A percentile compares a stretch with the other conserved stretches of the same genome.
These are phyloP conservation scores for Gomphus bonarii DNA, from an alignment of 1,284 basidiomycete species.

Conservation along the genomic window DNA sequence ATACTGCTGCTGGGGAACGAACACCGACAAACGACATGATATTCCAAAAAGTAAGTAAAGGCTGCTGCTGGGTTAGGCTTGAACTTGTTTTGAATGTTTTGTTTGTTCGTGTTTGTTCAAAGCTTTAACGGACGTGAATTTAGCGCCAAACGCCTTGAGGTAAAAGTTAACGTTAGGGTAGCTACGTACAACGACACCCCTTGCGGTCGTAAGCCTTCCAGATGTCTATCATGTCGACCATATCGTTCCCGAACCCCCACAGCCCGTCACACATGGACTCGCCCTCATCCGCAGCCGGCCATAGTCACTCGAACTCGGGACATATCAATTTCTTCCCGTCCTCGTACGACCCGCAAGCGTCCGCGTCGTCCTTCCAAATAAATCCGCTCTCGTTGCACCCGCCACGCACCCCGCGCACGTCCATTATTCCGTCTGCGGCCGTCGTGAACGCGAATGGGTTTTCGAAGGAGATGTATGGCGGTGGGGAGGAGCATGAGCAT, in stretches of 20 bases:
- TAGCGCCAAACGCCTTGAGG: background rate
- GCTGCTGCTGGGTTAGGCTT: background rate
- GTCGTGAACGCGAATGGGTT: background rate
- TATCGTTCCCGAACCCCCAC: slow-evolving; percentile 27
- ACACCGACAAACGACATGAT: slow-evolving; percentile 23
- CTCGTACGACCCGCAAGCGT: slow-evolving; percentile 30
- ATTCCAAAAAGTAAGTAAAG: background rate
- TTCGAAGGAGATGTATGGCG: slow-evolving; percentile 24
- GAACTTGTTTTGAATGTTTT: background rate
- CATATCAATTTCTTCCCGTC: slow-evolving; percentile 27
- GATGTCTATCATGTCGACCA: slow-evolving; percentile 27
- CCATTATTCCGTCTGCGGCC: slow-evolving; percentile 23
- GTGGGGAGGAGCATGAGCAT: slow-evolving; percentile 27
- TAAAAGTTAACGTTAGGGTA: too few species aligned
- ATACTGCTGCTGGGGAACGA: slow-evolving; percentile 28
- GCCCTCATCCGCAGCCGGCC: slow-evolving; percentile 26
- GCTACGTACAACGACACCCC: too few species aligned
- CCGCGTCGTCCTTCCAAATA: slow-evolving; percentile 55
- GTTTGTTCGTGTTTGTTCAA: slow-evolving; percentile 13
- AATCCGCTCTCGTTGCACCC: slow-evolving; percentile 70
- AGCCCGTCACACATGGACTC: slow-evolving; percentile 19
- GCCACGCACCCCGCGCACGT: slow-evolving; percentile 59
- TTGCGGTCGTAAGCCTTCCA: background rate
- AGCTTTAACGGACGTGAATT: background rate
- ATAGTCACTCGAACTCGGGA: slow-evolving; percentile 20